These are phyloP conservation scores for Nicotiana undulata DNA, from an alignment of 257 asterid species.

Conservation along the genomic window DNA sequence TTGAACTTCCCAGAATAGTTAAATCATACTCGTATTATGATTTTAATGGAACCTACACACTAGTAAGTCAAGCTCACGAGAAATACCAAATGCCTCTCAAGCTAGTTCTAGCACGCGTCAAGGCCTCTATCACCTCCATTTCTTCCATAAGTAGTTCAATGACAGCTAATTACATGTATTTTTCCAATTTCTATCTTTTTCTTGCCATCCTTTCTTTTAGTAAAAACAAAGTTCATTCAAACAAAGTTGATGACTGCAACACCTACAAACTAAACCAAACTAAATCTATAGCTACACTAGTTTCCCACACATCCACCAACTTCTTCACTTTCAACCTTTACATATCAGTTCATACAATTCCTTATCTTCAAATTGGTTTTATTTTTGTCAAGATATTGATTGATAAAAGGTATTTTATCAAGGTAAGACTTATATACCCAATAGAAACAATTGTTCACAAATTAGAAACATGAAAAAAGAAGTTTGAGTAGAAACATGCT, in stretches of 20 bases:
- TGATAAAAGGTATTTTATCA: neutral
- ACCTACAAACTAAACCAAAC: neutral
- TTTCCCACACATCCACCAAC: neutral
- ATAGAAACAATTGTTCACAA: neutral
- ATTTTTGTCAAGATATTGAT: neutral
- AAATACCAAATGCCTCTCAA: too few relatives aligned
- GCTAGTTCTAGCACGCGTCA: too few relatives aligned
- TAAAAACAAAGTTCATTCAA: neutral
- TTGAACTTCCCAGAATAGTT: too few relatives aligned
- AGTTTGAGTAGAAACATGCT: neutral
- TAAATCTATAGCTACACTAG: neutral
- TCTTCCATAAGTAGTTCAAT: too few relatives aligned
- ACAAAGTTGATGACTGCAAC: neutral
- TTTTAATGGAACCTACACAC: too few relatives aligned
- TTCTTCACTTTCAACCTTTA: neutral
- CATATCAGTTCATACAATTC: neutral
- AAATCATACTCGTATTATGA: too few relatives aligned
- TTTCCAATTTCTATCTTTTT: neutral
- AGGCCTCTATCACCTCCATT: too few relatives aligned
- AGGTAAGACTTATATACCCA: too few relatives aligned
- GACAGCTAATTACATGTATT: too few relatives aligned
- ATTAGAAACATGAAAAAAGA: neutral
- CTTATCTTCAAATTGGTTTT: neutral
- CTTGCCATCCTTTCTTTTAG: neutral
- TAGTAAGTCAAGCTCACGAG: too few relatives aligned